Base-by-base conservation (phyloP, 169 alveolate species). In the Theileria annulata region DNA sequence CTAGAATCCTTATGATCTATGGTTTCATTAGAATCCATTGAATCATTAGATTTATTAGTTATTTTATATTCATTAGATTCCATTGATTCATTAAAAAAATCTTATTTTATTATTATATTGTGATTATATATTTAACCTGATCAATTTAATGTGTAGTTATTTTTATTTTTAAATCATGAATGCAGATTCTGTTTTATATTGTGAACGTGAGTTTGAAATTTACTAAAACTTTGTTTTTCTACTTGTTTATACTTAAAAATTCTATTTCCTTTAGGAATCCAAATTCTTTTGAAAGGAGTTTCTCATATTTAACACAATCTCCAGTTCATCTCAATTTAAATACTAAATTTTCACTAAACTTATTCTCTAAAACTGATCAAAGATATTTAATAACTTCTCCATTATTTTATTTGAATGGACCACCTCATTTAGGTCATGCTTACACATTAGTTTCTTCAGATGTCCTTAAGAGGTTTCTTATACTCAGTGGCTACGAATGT, bases 361-460 rank as follows among this genome's bases (percentile, higher is more conserved):
- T 60, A 3, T 60, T 60, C 4, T 60, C 69, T 23, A 23, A 60
- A 3, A 1, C 31, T 12, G n/a, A 54, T 5, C 30, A 21, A 13
- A 42, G 35, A 23, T 30, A 48, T 25, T 54, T 81, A 51, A 70
- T 81, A 5, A 69, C 85, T 19, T 48, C 88, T 31, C 92, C 92
- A 17, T 67, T 80, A 8, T 92, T 87, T 75, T 92, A 92, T 71
- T 76, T 80, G 54, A 92, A 92, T 73, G 93, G 88, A 33, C 81
- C 64, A 37, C 87, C 88, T 21, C 95, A 92, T 48, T 68, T 90
- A 2, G 95, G 95, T 5, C 95, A 92, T 64, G 92, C 93, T 0
- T 92, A 92, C 74, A 86, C 94, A 23, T 60, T 80, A 62, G 90
- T 92, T 21, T 51, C 86, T 54, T 71, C 91, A 1, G 95, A 92